These are phyloP conservation scores for Staphylotrichum tortipilum DNA, from an alignment of 495 filamentous ascomycete genomes.

Conservation along the genomic window DNA sequence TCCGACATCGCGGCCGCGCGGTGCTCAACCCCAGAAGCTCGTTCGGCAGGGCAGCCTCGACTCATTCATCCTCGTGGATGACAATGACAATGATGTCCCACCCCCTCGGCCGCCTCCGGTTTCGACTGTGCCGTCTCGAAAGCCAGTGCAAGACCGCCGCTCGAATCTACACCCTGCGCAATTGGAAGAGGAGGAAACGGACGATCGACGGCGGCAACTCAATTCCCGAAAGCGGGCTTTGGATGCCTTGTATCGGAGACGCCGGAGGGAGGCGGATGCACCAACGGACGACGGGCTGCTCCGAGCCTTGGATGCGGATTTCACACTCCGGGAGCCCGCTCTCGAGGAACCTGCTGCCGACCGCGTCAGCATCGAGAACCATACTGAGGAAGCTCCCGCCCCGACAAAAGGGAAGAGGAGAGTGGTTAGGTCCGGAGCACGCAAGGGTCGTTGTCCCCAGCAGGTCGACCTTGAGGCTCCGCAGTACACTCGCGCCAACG, in stretches of 20 bases:
- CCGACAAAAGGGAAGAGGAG: constrained; percentile 21
- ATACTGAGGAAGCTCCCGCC: constrained; percentile 19
- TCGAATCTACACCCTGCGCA: constrained; percentile 34
- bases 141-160: neutral
- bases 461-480: constrained; percentile 43
- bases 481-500: constrained; percentile 41
- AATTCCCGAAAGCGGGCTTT: constrained; percentile 35
- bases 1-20: constrained; percentile 4
- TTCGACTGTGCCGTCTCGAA: neutral
- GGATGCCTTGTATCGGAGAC: constrained; percentile 41
- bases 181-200: constrained; percentile 35
- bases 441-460: constrained; percentile 46
- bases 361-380: neutral
- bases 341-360: neutral
- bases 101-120: constrained; percentile 2
- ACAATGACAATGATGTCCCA: constrained; percentile 1
- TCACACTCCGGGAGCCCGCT: neutral
- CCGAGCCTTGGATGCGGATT: constrained; percentile 17
- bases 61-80: constrained; percentile 21
- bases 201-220: constrained; percentile 24
- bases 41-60: constrained; percentile 29
- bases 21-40: constrained; percentile 15
- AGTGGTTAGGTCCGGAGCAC: constrained; percentile 22
- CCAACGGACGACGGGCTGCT: constrained; percentile 16
- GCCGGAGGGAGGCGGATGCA: constrained; percentile 18